phyloP scores from a whole-genome alignment of 331 rosid genomes.

The Ulmus americana region DNA sequence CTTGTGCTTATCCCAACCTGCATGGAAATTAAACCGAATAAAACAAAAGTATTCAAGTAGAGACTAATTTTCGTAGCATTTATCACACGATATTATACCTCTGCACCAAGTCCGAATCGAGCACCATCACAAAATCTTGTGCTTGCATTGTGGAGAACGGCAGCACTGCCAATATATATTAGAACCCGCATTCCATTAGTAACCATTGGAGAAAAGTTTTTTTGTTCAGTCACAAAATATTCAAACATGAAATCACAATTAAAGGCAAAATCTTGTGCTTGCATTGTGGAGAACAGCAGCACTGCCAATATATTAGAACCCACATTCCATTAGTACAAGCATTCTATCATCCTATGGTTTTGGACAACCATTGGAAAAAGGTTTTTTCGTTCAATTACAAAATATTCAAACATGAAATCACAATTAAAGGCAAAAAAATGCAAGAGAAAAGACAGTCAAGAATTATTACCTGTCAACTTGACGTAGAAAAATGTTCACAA shows the following conservation, averaged over 20 bases:
- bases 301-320: conserved; percentile 41
- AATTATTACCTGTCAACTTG: conserved; percentile 72
- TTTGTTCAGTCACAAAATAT: neutral
- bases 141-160: conserved; percentile 94
- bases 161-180: conserved; percentile 63
- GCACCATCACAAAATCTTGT: conserved; percentile 94
- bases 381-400: neutral
- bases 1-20: conserved; percentile 98
- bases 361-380: neutral
- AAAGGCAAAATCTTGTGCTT: conserved; percentile 4
- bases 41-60: conserved; percentile 14
- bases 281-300: conserved; percentile 60
- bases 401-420: neutral
- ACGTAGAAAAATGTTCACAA: conserved; percentile 52
- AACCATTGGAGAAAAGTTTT: neutral
- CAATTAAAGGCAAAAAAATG: conserved; percentile 8
- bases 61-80: neutral
- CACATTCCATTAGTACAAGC: neutral
- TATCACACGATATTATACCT: conserved; percentile 43
- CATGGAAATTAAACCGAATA: conserved; percentile 10
- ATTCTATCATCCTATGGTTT: too few species aligned
- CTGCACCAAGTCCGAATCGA: conserved; percentile 95
- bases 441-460: neutral
- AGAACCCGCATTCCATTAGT: conserved; percentile 14
- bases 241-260: neutral